Base-by-base conservation (phyloP, 805 yeast species). In the Pichia thaimueangensis region DNA sequence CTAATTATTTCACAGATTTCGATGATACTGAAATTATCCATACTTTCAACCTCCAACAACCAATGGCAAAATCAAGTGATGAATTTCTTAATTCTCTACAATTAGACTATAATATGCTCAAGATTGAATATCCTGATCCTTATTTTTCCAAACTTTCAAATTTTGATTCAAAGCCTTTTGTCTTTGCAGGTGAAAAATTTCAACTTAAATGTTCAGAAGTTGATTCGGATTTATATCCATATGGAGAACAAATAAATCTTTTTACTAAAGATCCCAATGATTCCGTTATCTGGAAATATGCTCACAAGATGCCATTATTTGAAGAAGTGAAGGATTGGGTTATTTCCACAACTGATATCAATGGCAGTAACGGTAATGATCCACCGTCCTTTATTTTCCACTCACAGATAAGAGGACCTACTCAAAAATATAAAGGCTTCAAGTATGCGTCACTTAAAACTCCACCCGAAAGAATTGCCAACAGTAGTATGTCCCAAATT, bases 121-220 rank as follows among this genome's bases (percentile, higher is more conserved):
- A 72, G 48, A 60, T 76, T 12, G 70, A 77, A 12, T 81, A 82
- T 54, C 44, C 52, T 1, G 82, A 76, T 47, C 95, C 96, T 0
- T 77, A 63, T 49, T 89, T 77, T 51, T 71, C 79, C 22, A 68
- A 71, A 13, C 51, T 65, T 0, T 53, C 59, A 1, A 89, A 86
- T 50, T 63, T 73, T 6, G 80, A 76, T 2, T 53, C 59, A 6
- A 58, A 60, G 10, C 80, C 91, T 0, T 73, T 82, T 42, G 60
- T 74, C 1, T 80, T 77, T 60, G 89, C 89, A 1, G 89, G 88
- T 6, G 76, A 71, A 47, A 76, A 73, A 49, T 78, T 79, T 47
- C 63, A 61, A 1, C 59, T 84, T 1, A 58, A 61, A 11, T 72
- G 78, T 0, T 19, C 16, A n/a, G 52, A 46, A 22, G 51, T 58